phyloP scores from a whole-genome alignment of 805 yeast species.

The Nakazawaea sp. region DNA sequence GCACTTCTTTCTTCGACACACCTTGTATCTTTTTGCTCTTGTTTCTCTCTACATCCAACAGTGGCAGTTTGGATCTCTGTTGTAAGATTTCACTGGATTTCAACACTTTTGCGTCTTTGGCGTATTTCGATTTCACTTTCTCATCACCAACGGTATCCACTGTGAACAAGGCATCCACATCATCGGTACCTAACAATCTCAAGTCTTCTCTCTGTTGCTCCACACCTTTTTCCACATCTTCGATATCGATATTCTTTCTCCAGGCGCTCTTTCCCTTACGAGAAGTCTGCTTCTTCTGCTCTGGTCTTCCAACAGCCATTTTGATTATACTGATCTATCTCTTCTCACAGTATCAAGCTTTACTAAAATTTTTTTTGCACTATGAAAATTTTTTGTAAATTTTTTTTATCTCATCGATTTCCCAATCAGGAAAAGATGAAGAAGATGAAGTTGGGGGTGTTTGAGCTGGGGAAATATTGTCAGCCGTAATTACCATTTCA shows the following conservation, averaged over 20 bases:
- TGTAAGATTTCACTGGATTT: conserved; percentile 57
- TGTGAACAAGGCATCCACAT: conserved; percentile 37
- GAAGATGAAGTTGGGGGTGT: too few species aligned
- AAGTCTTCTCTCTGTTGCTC: conserved; percentile 62
- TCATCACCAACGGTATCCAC: conserved; percentile 66
- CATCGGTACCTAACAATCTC: conserved; percentile 41
- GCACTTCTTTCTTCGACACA: conserved; percentile 56
- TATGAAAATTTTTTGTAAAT: too few species aligned
- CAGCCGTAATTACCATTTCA: too few species aligned
- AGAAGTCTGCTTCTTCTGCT: conserved; percentile 62
- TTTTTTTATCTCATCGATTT: too few species aligned
- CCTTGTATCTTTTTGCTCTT: conserved; percentile 44
- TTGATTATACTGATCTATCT: too few species aligned
- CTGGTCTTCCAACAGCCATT: conserved; percentile 43
- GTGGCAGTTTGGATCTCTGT: conserved; percentile 72
- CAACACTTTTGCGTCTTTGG: conserved; percentile 28
- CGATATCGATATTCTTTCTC: conserved; percentile 87
- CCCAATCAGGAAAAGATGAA: too few species aligned
- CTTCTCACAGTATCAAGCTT: too few species aligned
- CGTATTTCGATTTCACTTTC: conserved; percentile 29
- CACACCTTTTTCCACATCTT: conserved; percentile 66
- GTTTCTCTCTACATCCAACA: conserved; percentile 35
- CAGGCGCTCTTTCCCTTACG: conserved; percentile 91
- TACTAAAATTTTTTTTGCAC: too few species aligned
- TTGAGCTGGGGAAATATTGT: too few species aligned